Conservation (phyloP, 176 grass and related monocot species). For the Oryza punctata region DNA sequence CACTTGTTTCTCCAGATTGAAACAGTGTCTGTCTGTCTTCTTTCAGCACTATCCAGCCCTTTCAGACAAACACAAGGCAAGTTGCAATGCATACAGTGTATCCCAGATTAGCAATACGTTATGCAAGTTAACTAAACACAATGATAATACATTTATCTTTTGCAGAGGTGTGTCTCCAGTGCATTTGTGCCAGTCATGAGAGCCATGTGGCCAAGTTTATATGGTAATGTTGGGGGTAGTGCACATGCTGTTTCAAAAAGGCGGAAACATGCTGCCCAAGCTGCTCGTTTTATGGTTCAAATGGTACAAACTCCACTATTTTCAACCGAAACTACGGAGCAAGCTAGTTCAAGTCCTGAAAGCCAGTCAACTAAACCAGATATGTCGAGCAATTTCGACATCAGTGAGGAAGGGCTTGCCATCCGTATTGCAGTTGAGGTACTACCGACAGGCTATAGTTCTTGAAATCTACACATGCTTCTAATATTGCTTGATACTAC, state of each 20-base stretch:
- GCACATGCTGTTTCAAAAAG: slow-evolving; percentile 59
- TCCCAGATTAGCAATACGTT: not conserved
- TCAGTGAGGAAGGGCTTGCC: slow-evolving; percentile 75
- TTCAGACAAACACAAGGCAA: slow-evolving; percentile 78
- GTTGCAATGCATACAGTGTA: slow-evolving; percentile 24
- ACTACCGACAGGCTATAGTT: slow-evolving; percentile 17
- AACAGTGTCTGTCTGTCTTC: slow-evolving; percentile 89
- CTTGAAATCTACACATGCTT: not conserved
- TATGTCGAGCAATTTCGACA: slow-evolving; percentile 50
- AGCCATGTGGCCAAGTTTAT: slow-evolving; percentile 84
- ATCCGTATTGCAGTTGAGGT: slow-evolving; percentile 86
- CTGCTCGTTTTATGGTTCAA: slow-evolving; percentile 88
- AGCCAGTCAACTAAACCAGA: slow-evolving; percentile 39
- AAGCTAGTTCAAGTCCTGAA: slow-evolving; percentile 48
- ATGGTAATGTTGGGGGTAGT: slow-evolving; percentile 70
- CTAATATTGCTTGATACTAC: not conserved
- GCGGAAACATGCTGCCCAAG: slow-evolving; percentile 65
- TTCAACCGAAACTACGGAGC: slow-evolving; percentile 41
- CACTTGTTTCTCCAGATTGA: slow-evolving; percentile 58
- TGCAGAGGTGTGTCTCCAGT: slow-evolving; percentile 63
- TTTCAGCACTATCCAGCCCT: slow-evolving; percentile 87
- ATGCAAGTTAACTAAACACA: slow-evolving; percentile 6
- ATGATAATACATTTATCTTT: slow-evolving; percentile 21
- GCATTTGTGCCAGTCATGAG: slow-evolving; percentile 79
- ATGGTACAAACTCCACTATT: slow-evolving; percentile 85